Evolutionary conservation across 208 protist species (phyloP).

Genomic region (Trypanosoma grayi): DNA sequence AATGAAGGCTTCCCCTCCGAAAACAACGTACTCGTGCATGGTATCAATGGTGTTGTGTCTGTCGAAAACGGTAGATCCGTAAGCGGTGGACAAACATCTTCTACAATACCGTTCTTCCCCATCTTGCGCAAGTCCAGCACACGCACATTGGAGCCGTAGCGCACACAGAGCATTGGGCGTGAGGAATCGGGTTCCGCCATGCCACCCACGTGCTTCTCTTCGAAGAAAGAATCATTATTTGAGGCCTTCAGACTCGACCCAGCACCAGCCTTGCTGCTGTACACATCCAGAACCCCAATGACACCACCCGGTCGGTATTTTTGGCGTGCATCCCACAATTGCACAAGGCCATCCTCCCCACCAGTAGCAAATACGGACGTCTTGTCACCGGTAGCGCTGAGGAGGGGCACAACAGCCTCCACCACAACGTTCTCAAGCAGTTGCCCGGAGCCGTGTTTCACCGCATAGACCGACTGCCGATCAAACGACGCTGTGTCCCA

Average conservation of each 20-base stretch:
- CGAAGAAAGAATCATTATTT: conserved; percentile 21
- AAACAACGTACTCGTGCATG: conserved; percentile 19
- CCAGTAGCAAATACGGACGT: conserved; percentile 60
- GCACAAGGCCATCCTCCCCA: conserved; percentile 65
- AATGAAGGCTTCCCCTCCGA: conserved; percentile 19
- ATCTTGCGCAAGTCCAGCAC: conserved; percentile 52
- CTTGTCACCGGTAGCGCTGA: conserved; percentile 13
- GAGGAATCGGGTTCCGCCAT: conserved; percentile 44
- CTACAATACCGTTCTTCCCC: conserved; percentile 1
- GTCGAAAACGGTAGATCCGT: conserved; percentile 30
- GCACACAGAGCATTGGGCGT: conserved; percentile 47
- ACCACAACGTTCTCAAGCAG: conserved; percentile 69
- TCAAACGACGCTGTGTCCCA: conserved; percentile 52
- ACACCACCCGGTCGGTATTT: conserved; percentile 70
- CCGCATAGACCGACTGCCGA: conserved; percentile 46
- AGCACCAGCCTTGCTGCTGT: conserved; percentile 3
- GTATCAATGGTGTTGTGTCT: conserved; percentile 44
- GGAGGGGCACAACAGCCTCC: conserved; percentile 50
- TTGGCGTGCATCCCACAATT: conserved; percentile 67
- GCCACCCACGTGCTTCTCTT: conserved; percentile 63
- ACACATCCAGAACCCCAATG: conserved; percentile 43
- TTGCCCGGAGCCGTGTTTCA: conserved; percentile 76
- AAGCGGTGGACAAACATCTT: conserved; percentile 15
- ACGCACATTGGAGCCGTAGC: conserved; percentile 34
- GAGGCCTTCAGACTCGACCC: not conserved